Evolutionary conservation across 2,329 filamentous ascomycete genomes (phyloP), one percentile per base, ranked within the genome.

Genomic region (Sphaerulina musiva): DNA sequence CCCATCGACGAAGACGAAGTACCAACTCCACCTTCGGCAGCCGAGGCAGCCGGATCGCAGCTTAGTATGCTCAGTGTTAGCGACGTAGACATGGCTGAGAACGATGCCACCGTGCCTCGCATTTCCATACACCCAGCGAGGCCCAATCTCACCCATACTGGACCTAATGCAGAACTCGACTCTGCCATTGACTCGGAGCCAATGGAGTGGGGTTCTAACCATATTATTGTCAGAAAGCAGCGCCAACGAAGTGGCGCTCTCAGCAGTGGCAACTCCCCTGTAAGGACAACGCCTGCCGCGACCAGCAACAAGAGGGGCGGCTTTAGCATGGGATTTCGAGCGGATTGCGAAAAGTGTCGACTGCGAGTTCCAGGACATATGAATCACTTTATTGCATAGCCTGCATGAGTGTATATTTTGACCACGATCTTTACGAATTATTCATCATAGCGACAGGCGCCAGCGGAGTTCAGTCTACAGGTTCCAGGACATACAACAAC

Each of bases 301-400:
- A 42, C 40, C 26, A 50, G 29, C 10, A 52, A 20, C n/a, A 71
- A 68, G 23, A 66, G 60, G 29, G 41, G 48, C 14, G 64, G 72
- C 39, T 72, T 76, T 53, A 72, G 71, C 56, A 76, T 78, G 71
- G 76, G 76, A 11, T 78, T 73, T 58, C 66, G 75, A 29, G 70
- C 75, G 9, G 75, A 78, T 57, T 78, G 76, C 59, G 73, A 76
- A 45, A 78, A 77, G 62, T 78, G 76, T 59, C 66, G 69, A 51
- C 65, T 69, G 56, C 64, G 70, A 51, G 72, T 78, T n/a, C 75
- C 75, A 1, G 76, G 76, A 0, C 75, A 78, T 54, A 76, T 76
- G 66, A 74, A 74, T 53, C 75, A 78, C 59, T 76, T 76, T 55
- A 56, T 74, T 14, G 50, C 45, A 23, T 53, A 53, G 61, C 29